Conservation (phyloP, 192 early-diverging fungal species). For the Rhizophagus clarus region DNA sequence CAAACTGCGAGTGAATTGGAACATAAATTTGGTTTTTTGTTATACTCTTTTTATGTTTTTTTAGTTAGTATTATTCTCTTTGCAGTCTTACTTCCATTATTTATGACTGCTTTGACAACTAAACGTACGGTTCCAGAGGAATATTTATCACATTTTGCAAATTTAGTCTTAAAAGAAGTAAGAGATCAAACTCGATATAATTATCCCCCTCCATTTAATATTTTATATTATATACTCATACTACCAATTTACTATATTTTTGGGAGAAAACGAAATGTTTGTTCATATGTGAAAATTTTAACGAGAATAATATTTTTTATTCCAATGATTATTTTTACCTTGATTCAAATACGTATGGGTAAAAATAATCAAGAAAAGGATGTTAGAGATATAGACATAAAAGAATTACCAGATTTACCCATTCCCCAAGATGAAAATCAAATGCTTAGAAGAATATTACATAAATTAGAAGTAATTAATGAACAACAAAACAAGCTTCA, state of each 20-base stretch:
- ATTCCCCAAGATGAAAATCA: not conserved
- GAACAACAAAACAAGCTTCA: not conserved
- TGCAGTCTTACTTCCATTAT: not conserved
- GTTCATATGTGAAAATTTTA: not conserved
- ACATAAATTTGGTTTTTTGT: not conserved
- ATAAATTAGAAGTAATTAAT: not conserved
- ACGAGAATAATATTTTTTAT: not conserved
- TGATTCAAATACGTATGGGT: not conserved
- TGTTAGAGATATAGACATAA: not conserved
- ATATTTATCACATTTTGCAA: not conserved
- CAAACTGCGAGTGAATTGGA: not conserved
- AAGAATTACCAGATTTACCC: not conserved
- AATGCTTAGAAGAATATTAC: not conserved
- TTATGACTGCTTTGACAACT: not conserved
- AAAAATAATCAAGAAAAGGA: not conserved
- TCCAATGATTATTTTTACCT: not conserved
- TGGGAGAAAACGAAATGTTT: not conserved
- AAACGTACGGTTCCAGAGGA: not conserved
- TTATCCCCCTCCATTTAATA: not conserved
- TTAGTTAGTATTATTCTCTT: not conserved
- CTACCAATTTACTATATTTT: not conserved
- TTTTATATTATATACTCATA: not conserved
- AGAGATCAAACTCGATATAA: not conserved
- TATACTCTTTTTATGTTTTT: not conserved
- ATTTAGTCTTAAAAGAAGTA: not conserved